Evolutionary conservation across 768 basidiomycete genomes (phyloP).

Genomic region (Leccinellum rugosiceps): DNA sequence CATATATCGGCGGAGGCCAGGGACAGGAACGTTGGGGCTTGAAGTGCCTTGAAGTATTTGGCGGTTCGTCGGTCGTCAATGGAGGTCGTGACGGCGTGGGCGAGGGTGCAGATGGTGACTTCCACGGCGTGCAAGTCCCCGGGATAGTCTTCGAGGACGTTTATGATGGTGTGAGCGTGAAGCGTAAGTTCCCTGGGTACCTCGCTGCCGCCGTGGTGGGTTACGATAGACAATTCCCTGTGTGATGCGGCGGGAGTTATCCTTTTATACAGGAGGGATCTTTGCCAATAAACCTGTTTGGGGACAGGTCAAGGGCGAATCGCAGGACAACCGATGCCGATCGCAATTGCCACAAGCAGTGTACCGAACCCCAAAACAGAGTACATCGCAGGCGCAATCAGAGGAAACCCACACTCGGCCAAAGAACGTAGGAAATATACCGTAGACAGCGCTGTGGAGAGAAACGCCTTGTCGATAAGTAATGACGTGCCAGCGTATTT

Average conservation of each 20-base stretch:
- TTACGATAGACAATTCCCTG: constrained; percentile 54
- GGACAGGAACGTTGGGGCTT: constrained; percentile 44
- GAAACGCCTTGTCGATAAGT: too few relatives aligned
- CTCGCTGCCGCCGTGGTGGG: constrained; percentile 54
- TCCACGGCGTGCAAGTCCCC: constrained; percentile 51
- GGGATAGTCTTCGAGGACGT: constrained; percentile 46
- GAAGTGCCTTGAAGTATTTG: constrained; percentile 37
- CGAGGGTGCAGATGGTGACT: constrained; percentile 47
- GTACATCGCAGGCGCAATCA: too few relatives aligned
- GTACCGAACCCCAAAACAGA: too few relatives aligned
- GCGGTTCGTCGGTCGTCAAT: constrained; percentile 39
- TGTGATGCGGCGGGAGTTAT: constrained; percentile 48
- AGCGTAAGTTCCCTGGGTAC: constrained; percentile 50
- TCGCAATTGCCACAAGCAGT: too few relatives aligned
- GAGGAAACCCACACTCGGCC: too few relatives aligned
- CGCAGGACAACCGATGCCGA: too few relatives aligned
- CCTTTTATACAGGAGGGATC: constrained; percentile 49
- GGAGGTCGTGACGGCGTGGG: constrained; percentile 48
- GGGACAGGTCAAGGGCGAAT: not conserved
- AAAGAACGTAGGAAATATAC: too few relatives aligned
- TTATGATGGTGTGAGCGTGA: constrained; percentile 40
- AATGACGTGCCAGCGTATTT: too few relatives aligned
- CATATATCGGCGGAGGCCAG: too few relatives aligned
- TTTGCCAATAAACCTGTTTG: constrained; percentile 50
- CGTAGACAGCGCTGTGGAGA: too few relatives aligned